These are phyloP conservation scores for Nicotiana paniculata DNA, from an alignment of 257 asterid genomes.

Conservation along the genomic window DNA sequence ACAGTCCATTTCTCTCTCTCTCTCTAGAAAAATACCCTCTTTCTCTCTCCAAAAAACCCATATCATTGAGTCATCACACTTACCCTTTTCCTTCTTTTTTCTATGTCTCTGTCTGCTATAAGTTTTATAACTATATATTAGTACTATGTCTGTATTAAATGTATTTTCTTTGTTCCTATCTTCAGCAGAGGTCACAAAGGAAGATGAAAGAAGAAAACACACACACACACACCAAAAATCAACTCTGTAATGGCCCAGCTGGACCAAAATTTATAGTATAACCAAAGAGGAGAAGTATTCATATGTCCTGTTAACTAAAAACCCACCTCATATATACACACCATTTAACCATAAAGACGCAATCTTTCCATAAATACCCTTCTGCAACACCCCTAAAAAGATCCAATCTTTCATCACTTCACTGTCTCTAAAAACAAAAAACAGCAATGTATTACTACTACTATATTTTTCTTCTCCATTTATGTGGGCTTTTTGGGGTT, in stretches of 20 bases:
- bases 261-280: slow-evolving; percentile 26
- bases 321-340: background rate
- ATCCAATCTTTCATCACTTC: slow-evolving; percentile 37
- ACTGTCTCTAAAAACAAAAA: background rate
- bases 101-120: background rate
- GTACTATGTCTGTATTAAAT: background rate
- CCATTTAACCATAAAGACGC: slow-evolving; percentile 6
- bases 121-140: no score
- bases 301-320: slow-evolving; percentile 36
- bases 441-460: background rate
- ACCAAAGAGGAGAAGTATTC: slow-evolving; percentile 19
- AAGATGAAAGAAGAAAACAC: slow-evolving; percentile 17
- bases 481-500: slow-evolving; percentile 43
- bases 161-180: background rate
- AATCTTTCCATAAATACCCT: slow-evolving; percentile 58
- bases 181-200: background rate
- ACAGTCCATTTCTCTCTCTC: background rate
- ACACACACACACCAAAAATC: background rate
- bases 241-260: slow-evolving; percentile 36
- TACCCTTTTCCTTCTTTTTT: background rate
- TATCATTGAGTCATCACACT: background rate
- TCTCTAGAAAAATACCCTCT: background rate
- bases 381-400: slow-evolving; percentile 49
- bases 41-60: slow-evolving; percentile 10
- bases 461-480: slow-evolving; percentile 13